Evolutionary conservation across 2,329 filamentous ascomycete genomes (phyloP).

Genomic region (Pseudogymnoascus sp.): DNA sequence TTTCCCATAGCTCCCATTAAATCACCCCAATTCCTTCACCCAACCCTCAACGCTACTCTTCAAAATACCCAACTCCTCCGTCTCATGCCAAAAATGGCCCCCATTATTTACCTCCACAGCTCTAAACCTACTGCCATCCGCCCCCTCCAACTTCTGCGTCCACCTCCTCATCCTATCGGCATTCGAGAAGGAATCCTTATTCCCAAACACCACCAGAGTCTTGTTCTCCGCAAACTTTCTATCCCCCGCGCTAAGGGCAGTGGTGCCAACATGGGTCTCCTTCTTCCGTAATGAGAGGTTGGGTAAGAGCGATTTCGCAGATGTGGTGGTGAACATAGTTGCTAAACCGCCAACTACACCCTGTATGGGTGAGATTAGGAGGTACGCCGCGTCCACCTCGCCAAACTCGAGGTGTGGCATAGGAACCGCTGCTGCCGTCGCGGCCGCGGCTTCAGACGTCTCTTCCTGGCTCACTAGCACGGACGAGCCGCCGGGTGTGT

Average conservation of each 20-base stretch:
- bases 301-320: constrained; percentile 23
- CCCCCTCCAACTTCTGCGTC: constrained; percentile 43
- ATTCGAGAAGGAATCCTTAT: constrained; percentile 65
- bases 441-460: background rate
- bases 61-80: constrained; percentile 8
- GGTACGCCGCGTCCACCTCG: constrained; percentile 40
- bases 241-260: constrained; percentile 29
- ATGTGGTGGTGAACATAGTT: constrained; percentile 37
- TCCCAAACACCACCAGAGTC: constrained; percentile 66
- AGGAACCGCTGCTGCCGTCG: background rate
- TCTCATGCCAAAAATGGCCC: constrained; percentile 43
- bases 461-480: constrained; percentile 10
- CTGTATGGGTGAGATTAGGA: constrained; percentile 61
- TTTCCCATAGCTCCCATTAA: background rate
- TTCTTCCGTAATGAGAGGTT: background rate
- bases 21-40: background rate
- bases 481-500: constrained; percentile 8
- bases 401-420: constrained; percentile 15
- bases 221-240: constrained; percentile 48
- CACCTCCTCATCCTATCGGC: constrained; percentile 57
- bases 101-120: constrained; percentile 38
- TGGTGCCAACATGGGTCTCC: constrained; percentile 23
- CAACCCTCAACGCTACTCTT: background rate
- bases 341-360: constrained; percentile 52
- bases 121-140: constrained; percentile 25